Evolutionary conservation across 768 basidiomycete genomes (phyloP), one percentile per base, ranked within the genome.

Genomic region (Saitozyma podzolica): DNA sequence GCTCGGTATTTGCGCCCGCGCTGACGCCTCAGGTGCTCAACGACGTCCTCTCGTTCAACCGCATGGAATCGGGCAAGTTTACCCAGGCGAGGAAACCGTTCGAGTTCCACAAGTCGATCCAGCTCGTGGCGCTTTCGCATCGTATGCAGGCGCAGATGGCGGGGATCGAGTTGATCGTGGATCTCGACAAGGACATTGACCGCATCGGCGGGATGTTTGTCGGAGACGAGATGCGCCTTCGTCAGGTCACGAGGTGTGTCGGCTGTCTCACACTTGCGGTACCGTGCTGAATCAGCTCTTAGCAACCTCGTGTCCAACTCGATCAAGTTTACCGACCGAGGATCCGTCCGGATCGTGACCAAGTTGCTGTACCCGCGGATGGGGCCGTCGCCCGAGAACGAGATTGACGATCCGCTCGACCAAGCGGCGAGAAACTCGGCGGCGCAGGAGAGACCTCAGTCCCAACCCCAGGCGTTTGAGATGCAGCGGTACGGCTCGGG

Each of bases 161-260:
- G 6, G 76, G 74, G 47, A 82, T 92, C 50, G 83, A 87, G 62
- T 83, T 94, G 58, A 83, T 85, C 56, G 87, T 86, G 0, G 83
- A 87, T 56, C 81, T 92, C 19, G 91, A 93, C 61, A 68, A 77
- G 47, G 69, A 77, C 49, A 81, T 83, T 43, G 82, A 83, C 61
- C 70, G 76, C 48, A 64, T 80, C 29, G 78, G 76, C 14, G 54
- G 90, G 0, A 63, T 67, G 14, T 79, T 94, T 45, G 85, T 89
- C 13, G 91, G 91, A 29, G 90, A 94, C 74, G 90, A 92, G 71
- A 87, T 88, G 51, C 85, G 91, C 13, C 75, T 92, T 55, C 84
- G 90, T 69, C 73, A 69, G 53, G 64, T 76, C 40, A 63, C 73
- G 6, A 69, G 69, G 69, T 68, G 58, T 59, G 70, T 37, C 19